These are phyloP conservation scores for Suillus clintonianus DNA, from an alignment of 768 basidiomycete genomes.

Conservation along the genomic window DNA sequence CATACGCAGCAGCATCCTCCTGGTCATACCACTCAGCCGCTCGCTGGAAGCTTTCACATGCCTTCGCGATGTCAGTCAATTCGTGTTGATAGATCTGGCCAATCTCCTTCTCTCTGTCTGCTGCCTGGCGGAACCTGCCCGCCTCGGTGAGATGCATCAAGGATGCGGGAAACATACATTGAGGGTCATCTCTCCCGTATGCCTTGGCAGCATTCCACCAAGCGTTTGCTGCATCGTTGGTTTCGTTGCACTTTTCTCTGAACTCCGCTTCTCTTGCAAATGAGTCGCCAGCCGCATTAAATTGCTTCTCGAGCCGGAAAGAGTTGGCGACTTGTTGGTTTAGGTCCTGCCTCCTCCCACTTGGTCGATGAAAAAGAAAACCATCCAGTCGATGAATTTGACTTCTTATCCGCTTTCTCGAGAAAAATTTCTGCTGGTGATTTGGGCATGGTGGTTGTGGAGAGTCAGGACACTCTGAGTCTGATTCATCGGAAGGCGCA, in stretches of 20 bases:
- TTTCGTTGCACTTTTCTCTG: slow-evolving; percentile 83
- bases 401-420: slow-evolving; percentile 93
- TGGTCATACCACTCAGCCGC: slow-evolving; percentile 98
- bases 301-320: slow-evolving; percentile 90
- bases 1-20: slow-evolving; percentile 95
- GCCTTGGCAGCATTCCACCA: slow-evolving; percentile 99
- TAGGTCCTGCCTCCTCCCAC: slow-evolving; percentile 94
- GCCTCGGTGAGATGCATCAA: slow-evolving; percentile 56
- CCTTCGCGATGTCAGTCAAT: slow-evolving; percentile 73
- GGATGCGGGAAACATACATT: slow-evolving; percentile 55
- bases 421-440: slow-evolving; percentile 77
- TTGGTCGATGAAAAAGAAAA: slow-evolving; percentile 83
- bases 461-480: slow-evolving; percentile 13
- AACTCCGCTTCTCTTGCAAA: slow-evolving; percentile 95
- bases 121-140: slow-evolving; percentile 95
- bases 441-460: slow-evolving; percentile 63
- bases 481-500: slow-evolving; percentile 5
- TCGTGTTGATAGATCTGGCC: slow-evolving; percentile 92
- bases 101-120: slow-evolving; percentile 97
- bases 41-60: slow-evolving; percentile 87
- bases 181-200: slow-evolving; percentile 86
- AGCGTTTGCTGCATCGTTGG: slow-evolving; percentile 94
- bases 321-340: slow-evolving; percentile 93
- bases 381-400: slow-evolving; percentile 81
- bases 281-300: slow-evolving; percentile 89